These are phyloP conservation scores for Neofusicoccum parvum DNA, from an alignment of 2,329 filamentous ascomycete species.

Conservation along the genomic window DNA sequence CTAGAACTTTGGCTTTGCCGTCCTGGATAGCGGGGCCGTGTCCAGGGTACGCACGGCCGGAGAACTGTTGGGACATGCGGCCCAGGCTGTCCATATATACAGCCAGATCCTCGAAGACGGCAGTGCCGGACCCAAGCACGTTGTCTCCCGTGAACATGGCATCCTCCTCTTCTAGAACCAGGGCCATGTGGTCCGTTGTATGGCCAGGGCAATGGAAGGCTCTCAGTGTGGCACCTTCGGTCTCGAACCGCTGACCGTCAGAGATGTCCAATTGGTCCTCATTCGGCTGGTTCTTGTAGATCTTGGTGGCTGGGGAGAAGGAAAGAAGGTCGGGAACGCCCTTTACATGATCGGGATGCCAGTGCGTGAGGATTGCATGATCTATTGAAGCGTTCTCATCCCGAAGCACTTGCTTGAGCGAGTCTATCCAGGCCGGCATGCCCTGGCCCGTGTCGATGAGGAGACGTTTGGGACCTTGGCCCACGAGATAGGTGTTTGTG, in stretches of 20 bases:
- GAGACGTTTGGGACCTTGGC: conserved; percentile 70
- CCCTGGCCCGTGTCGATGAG: conserved; percentile 93
- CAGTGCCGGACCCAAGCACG: conserved; percentile 82
- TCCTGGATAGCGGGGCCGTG: conserved; percentile 80
- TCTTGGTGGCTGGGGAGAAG: conserved; percentile 62
- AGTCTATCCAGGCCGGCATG: conserved; percentile 68
- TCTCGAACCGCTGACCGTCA: conserved; percentile 58
- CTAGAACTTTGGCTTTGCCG: conserved; percentile 69
- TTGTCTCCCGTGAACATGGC: conserved; percentile 90
- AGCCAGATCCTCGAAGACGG: conserved; percentile 77
- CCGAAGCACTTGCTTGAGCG: conserved; percentile 65
- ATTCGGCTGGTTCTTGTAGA: conserved; percentile 64
- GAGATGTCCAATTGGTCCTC: conserved; percentile 56
- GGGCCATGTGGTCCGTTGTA: conserved; percentile 78
- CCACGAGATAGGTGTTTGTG: conserved; percentile 94
- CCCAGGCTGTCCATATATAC: conserved; percentile 70
- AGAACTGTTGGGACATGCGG: conserved; percentile 67
- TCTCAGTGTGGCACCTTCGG: conserved; percentile 66
- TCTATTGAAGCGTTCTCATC: conserved; percentile 70
- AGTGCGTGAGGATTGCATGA: conserved; percentile 81
- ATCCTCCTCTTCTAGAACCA: conserved; percentile 74
- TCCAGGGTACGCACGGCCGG: conserved; percentile 77
- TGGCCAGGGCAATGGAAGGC: conserved; percentile 75
- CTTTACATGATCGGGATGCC: conserved; percentile 84
- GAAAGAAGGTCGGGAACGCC: conserved; percentile 71